These are phyloP conservation scores for Myxozyma neglecta DNA, from an alignment of 805 yeast species.

Conservation along the genomic window DNA sequence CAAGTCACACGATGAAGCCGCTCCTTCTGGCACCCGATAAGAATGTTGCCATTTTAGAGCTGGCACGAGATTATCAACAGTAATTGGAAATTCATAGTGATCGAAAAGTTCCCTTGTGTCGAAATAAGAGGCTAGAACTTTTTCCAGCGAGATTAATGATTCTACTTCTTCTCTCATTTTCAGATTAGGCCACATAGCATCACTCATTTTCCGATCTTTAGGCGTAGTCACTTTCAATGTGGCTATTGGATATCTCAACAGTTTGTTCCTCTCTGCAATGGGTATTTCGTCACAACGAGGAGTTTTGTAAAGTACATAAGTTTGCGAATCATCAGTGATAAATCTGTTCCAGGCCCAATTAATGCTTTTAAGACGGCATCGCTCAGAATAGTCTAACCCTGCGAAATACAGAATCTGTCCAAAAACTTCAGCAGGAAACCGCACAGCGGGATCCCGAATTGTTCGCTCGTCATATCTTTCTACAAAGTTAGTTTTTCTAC, in stretches of 20 bases:
- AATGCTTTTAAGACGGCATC: background rate
- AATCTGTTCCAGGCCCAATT: constrained; percentile 4
- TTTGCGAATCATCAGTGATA: background rate
- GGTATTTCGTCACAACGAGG: background rate
- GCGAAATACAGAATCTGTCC: constrained; percentile 6
- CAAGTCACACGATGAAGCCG: constrained; percentile 3
- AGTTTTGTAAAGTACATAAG: background rate
- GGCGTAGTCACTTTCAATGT: constrained; percentile 1
- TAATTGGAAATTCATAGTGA: background rate
- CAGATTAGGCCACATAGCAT: constrained; percentile 11
- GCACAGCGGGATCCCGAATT: background rate
- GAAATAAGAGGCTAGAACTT: background rate
- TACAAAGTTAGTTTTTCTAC: background rate
- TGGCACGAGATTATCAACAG: constrained; percentile 7
- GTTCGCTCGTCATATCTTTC: background rate
- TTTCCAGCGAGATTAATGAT: background rate
- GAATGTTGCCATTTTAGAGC: constrained; percentile 5
- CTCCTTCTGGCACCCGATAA: constrained; percentile 12
- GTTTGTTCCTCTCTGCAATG: background rate
- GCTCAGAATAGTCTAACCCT: constrained; percentile 1
- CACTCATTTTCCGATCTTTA: constrained; percentile 1
- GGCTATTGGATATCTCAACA: background rate
- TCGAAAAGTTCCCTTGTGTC: constrained; percentile 7
- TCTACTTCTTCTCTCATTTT: background rate
- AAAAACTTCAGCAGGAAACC: constrained; percentile 6